Base-by-base conservation (phyloP, 805 yeast genomes). In the Soucietia sequanensis region DNA sequence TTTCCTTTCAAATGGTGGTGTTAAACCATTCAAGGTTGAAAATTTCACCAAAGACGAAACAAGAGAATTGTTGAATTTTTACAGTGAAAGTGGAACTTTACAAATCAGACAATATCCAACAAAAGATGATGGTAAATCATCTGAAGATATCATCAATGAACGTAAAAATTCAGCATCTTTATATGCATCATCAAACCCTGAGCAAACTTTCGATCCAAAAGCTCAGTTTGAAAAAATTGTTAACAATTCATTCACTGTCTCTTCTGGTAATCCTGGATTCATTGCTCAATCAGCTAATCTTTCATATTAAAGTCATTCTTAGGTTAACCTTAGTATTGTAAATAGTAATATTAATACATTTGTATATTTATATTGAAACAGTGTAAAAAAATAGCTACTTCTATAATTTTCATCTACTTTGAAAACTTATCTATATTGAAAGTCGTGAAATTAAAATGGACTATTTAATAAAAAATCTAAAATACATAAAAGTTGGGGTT, bases 221-320 rank as follows among this genome's bases (percentile, higher is more conserved):
- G 47, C 38, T 23, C 60, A 56, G 35, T 56, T 63, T 36, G 65
- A 54, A 42, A 47, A 41, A 31, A 23, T 56, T 14, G 54, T 60
- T 27, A 54, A 62, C 34, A 48, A 48, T 32, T 41, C 58, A 32
- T 67, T 45, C 45, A 49, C 57, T 13, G 50, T 59, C 23, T 58
- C 69, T n/a, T 52, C 62, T 14, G 73, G 73, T 26, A 67, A 65
- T 50, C 71, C 72, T 3, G 62, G 64, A 13, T 47, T 48, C 24
- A 50, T 67, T 38, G 49, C 65, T 36, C 57, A 54, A 48, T 50
- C 60, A 38, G 49, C 57, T 30, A 53, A 52, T 35, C 42, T 64
- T 38, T 46, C 46, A 23, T 57, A 45, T 41, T 58, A 47, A 35
- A 7, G n/a, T n/a, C n/a, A n/a, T n/a, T n/a, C n/a, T n/a, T n/a